phyloP scores from a whole-genome alignment of 257 asterid genomes.

The Hygrophila difformis region DNA sequence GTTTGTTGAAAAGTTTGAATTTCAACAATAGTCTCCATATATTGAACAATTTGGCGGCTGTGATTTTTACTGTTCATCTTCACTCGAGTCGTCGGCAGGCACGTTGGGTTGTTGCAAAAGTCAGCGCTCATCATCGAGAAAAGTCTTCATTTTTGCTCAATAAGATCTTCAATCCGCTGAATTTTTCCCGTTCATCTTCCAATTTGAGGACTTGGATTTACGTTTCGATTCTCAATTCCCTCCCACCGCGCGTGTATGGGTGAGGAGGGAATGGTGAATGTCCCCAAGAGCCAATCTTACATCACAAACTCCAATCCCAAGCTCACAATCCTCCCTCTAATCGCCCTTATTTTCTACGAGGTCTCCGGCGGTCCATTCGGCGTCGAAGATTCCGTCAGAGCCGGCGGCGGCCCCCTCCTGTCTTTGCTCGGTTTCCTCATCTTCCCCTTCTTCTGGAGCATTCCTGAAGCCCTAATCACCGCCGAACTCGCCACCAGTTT shows the following conservation, averaged over 20 bases:
- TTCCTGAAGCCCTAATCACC: slow-evolving; percentile 81
- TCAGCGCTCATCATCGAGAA: too few relatives aligned
- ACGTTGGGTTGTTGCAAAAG: too few relatives aligned
- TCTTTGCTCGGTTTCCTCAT: slow-evolving; percentile 69
- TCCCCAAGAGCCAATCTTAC: slow-evolving; percentile 11
- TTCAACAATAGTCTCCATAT: too few relatives aligned
- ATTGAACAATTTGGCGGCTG: too few relatives aligned
- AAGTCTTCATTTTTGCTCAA: too few relatives aligned
- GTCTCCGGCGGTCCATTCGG: slow-evolving; percentile 94
- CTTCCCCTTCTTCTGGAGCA: slow-evolving; percentile 78
- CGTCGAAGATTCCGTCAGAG: slow-evolving; percentile 75
- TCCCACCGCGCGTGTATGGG: slow-evolving; percentile 25
- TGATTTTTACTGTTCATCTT: too few relatives aligned
- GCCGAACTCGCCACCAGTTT: slow-evolving; percentile 77
- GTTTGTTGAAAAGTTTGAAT: too few relatives aligned
- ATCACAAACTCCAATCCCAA: slow-evolving; percentile 30
- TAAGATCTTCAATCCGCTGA: too few relatives aligned
- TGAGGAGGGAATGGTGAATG: slow-evolving; percentile 32
- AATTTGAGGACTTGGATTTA: too few relatives aligned
- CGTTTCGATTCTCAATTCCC: too few relatives aligned
- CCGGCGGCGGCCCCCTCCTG: slow-evolving; percentile 74
- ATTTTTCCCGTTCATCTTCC: too few relatives aligned
- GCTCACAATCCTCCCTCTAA: slow-evolving; percentile 60
- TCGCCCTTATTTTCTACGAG: slow-evolving; percentile 84
- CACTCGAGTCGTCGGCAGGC: too few relatives aligned